Evolutionary conservation across 2,329 filamentous ascomycete genomes (phyloP), one percentile per base, ranked within the genome.

Genomic region (Spiromastix sp.): DNA sequence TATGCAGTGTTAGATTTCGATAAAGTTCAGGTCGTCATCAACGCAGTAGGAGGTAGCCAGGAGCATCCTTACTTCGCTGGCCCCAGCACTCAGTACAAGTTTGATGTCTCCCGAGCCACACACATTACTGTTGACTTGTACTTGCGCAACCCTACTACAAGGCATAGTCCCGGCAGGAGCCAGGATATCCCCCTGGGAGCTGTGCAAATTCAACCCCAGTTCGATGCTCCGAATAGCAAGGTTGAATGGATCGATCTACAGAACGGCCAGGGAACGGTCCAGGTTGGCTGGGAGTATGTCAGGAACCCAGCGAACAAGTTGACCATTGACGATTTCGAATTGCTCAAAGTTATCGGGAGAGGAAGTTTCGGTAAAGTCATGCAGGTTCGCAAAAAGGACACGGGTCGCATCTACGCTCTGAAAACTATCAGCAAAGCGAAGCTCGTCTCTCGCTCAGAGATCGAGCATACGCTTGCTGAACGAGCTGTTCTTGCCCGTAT

Each of bases 351-450:
- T 5, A 87, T 98, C 16, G 91, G 91, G 43, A 95, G 94, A 65
- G 91, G 91, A 45, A 95, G 86, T 63, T 96, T 96, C 60, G 91
- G 91, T 63, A 96, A 96, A 67, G 91, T 96, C 59, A 96, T 96
- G 86, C 89, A 96, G 67, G 91, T 98, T 34, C 77, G 83, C 67
- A 98, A 98, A 71, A 91, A 91, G 63, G 89, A 98, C 65, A 98
- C 91, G 21, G 81, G 79, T 57, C 87, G 91, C 53, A 96, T 98
- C 60, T 98, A 98, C 64, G 91, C 91, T 37, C 77, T 98, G 53
- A 98, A 98, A 73, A 96, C 89, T n/a, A 91, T 98, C 53, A 85
- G 89, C 54, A 98, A 98, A 66, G 87, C 89, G 39, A 87, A 98
- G 64, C 98, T 98, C 64, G 96, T 98, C 57, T 96, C 89, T 21